Percentiles rank a stretch among this genome's conserved stretches.
These are phyloP conservation scores for Yamagishiella unicocca DNA, from an alignment of 139 green algal species.

Conservation along the genomic window DNA sequence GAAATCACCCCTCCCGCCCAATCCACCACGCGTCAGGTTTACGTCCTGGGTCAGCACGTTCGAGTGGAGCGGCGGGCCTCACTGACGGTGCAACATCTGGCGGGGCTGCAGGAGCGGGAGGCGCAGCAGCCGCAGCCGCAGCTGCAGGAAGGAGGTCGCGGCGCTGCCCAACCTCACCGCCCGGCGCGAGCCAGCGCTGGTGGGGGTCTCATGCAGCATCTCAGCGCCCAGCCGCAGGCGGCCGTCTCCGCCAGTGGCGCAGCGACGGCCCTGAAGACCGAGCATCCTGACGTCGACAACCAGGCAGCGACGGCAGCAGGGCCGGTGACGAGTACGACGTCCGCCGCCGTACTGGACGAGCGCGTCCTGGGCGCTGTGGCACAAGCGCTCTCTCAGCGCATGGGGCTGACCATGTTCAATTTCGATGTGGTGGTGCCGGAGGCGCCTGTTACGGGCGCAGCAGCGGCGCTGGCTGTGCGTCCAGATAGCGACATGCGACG, in stretches of 20 bases:
- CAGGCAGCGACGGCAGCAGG: neutral
- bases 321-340: neutral
- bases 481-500: no score
- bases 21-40: no score
- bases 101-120: neutral
- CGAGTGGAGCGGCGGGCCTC: slow-evolving; percentile 30
- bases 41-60: slow-evolving; percentile 35
- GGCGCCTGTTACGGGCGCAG: neutral
- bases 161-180: neutral
- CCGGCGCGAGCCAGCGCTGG: neutral
- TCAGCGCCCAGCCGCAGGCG: neutral
- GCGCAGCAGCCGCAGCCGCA: neutral
- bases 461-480: neutral
- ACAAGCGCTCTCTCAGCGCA: neutral
- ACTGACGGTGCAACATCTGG: neutral
- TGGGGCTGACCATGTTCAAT: slow-evolving; percentile 43
- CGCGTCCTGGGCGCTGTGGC: neutral
- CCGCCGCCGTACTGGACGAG: neutral
- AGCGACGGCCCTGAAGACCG: neutral
- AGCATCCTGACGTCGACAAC: no score
- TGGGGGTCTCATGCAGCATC: neutral
- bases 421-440: slow-evolving; percentile 45
- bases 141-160: neutral
- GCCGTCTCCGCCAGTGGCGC: neutral
- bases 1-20: neutral